Percentiles rank a stretch among this genome's conserved stretches.
phyloP scores from a whole-genome alignment of 306 rosid genomes.

The Vigna radiata region DNA sequence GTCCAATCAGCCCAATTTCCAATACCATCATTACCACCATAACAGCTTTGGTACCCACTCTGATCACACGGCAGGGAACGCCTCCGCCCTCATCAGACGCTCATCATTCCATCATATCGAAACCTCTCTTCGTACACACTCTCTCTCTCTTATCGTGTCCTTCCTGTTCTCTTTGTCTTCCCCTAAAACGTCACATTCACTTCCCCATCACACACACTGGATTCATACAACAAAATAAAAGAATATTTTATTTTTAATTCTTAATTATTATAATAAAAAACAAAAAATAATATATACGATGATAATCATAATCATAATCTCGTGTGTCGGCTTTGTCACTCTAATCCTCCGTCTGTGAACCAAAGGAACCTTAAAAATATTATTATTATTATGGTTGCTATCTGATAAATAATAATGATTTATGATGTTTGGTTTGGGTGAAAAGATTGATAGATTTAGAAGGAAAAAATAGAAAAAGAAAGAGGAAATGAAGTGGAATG shows the following conservation, averaged over 20 bases:
- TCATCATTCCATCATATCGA: neutral
- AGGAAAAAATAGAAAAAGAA: neutral
- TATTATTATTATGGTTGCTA: too few relatives aligned
- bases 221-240: too few relatives aligned
- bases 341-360: too few relatives aligned
- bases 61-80: conserved; percentile 47
- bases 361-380: too few relatives aligned
- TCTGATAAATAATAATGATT: too few relatives aligned
- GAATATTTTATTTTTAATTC: too few relatives aligned
- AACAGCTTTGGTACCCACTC: conserved; percentile 12
- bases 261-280: too few relatives aligned
- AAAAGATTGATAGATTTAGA: neutral
- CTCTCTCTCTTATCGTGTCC: neutral
- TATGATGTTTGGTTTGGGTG: neutral
- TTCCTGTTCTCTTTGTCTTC: conserved; percentile 43
- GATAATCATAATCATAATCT: too few relatives aligned
- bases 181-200: conserved; percentile 12
- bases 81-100: conserved; percentile 38
- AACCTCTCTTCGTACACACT: neutral
- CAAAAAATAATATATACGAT: too few relatives aligned
- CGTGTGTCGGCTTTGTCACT: too few relatives aligned
- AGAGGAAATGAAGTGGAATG: neutral
- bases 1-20: conserved; percentile 57
- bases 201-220: neutral
- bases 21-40: conserved; percentile 25